Conservation (phyloP, 2,329 filamentous ascomycete genomes). For the Botryotinia narcissicola region DNA sequence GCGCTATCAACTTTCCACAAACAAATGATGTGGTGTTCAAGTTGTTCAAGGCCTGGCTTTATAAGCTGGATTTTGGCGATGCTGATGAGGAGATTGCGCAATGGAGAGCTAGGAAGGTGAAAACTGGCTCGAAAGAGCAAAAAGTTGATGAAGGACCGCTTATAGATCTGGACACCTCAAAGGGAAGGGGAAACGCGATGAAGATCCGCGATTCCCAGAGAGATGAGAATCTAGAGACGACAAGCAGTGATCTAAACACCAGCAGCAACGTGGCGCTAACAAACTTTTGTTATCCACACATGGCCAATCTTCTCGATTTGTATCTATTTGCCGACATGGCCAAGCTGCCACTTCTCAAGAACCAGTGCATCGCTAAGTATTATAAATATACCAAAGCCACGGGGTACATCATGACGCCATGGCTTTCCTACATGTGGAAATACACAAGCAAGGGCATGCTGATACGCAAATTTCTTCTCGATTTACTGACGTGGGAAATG, state of each 20-base stretch:
- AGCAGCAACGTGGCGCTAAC: not conserved
- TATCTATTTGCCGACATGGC: not conserved
- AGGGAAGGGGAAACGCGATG: too few relatives aligned
- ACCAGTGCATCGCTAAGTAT: not conserved
- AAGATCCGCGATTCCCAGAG: not conserved
- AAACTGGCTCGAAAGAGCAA: not conserved
- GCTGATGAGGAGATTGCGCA: not conserved
- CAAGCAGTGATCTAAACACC: not conserved
- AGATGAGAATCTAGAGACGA: not conserved
- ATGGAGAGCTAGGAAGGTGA: not conserved
- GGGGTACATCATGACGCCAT: not conserved
- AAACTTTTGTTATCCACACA: not conserved
- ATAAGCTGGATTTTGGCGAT: not conserved
- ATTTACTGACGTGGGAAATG: not conserved
- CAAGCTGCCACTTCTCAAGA: not conserved
- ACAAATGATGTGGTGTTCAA: not conserved
- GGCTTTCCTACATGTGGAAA: not conserved
- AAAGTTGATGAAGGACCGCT: not conserved
- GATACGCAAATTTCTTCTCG: not conserved
- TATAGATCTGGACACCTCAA: not conserved
- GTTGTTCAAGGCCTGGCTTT: not conserved
- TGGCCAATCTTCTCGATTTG: not conserved
- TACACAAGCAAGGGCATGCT: not conserved
- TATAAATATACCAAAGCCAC: not conserved
- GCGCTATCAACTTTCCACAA: not conserved